phyloP scores from a whole-genome alignment of 345 rosid genomes.

The Aquilaria yunnanensis region DNA sequence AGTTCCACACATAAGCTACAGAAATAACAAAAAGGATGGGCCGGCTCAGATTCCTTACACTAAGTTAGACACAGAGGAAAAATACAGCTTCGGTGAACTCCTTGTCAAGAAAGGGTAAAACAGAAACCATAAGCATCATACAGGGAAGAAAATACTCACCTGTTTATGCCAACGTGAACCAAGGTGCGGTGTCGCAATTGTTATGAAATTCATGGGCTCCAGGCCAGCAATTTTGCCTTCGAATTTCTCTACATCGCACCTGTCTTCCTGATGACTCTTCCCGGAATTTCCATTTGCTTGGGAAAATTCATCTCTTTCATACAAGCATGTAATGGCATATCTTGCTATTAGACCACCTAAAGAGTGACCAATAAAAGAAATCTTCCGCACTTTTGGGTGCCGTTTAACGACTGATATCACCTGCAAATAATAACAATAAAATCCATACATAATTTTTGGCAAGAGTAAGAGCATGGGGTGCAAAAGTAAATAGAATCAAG shows the following conservation, averaged over 20 bases:
- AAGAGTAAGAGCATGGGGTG: not conserved
- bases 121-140: no score
- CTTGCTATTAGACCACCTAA: conserved; percentile 86
- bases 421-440: conserved; percentile 35
- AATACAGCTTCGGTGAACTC: no score
- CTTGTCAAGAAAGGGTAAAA: no score
- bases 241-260: conserved; percentile 20
- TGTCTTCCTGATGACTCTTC: conserved; percentile 24
- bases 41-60: no score
- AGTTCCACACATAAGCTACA: no score
- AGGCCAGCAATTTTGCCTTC: conserved; percentile 64
- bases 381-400: conserved; percentile 53
- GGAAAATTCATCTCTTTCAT: conserved; percentile 31
- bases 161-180: conserved; percentile 88
- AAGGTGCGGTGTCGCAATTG: conserved; percentile 84
- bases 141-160: conserved; percentile 23
- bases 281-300: conserved; percentile 28
- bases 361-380: conserved; percentile 83
- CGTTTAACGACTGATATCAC: conserved; percentile 45
- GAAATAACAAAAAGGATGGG: no score
- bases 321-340: conserved; percentile 82
- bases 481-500: not conserved
- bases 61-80: no score
- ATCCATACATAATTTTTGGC: not conserved
- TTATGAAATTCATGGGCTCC: conserved; percentile 76